Base-by-base conservation (phyloP, 257 asterid species). In the Solanum etuberosum region DNA sequence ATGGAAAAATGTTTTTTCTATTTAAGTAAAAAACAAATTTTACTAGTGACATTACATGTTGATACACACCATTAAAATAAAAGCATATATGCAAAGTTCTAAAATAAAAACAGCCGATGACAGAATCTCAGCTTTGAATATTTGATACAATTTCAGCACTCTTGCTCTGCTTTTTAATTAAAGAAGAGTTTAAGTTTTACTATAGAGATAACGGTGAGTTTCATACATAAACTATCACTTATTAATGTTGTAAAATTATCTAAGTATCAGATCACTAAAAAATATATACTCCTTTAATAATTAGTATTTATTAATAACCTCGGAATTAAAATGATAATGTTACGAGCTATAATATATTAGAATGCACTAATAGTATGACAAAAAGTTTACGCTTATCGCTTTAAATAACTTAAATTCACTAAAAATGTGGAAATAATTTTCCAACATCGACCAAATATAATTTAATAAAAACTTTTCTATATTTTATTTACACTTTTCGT, bases 1-100 rank as follows among this genome's bases (percentile, higher is more conserved):
- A 27, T 13, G 5, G 6, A 2, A 12, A 67, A 67, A 27, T 13
- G 1, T 2, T 6, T 27, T 27, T 5, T 27, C 4, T 5, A 65
- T 5, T 1, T 12, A 0, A 25, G 1, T 25, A 1, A 0, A 63
- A 63, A 63, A 63, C 0, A 65, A 25, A 1, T 12, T 59, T 54
- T 0, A 54, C 11, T 0, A 54, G 25, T 54, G 0, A 1, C n/a
- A 18, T 54, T 54, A 18, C 5, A 20, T 6, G 9, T 18, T 3
- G 14, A 54, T 54, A 54, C 11, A 54, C 61, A 7, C 10, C 63
- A 3, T 54, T 71, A 35, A 73, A 57, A 35, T 73, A 9, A 0
- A 72, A 72, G 48, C 46, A 72, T 23, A 21, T 5, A 2, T 72
- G 31, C 10, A 20, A 42, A 35, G 23, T 38, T 73, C 31, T 35